Evolutionary conservation across 164 flowering plant species (phyloP), one percentile per base, ranked within the genome.

Genomic region (Cinnamomum micranthum): DNA sequence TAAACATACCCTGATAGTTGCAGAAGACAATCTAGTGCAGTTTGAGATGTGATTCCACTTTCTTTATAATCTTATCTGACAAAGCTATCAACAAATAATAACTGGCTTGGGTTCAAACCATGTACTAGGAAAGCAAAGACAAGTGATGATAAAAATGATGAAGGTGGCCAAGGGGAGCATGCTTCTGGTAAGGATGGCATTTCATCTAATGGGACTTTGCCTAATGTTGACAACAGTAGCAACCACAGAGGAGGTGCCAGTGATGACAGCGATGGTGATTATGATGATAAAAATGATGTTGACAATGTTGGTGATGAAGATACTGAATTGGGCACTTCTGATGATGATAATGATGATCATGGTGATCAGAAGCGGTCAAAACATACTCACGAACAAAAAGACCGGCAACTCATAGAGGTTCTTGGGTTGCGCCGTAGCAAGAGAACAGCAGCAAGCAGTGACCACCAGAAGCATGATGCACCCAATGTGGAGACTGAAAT

Each of bases 151-250:
- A 5, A 67, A 31, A 67, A 3, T 15, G 47, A 67, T 67, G 69
- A 67, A 67, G 69, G 22, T 20, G 20, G 19, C 15, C 41, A 5
- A 28, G 69, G 47, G 41, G 47, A 67, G 47, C 41, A 28, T 67
- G 69, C 47, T 28, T 28, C 69, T 17, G 41, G 2, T 67, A n/a
- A 15, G 69, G 20, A 67, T 33, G 69, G 28, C 22, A 31, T 31
- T 67, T 33, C 69, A 13, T 67, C n/a, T 67, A 20, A 67, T 67
- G 69, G 69, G 47, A 67, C n/a, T 28, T 9, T 67, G 69, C 69
- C 17, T 10, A 28, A 15, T 27, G 20, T 28, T 67, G 69, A 67
- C 47, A 17, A 67, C 50, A 13, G 24, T 25, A 64, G 14, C 28
- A 64, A 64, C 27, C 24, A 64, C 67, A 22, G 28, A 64, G 47